Evolutionary conservation across 768 basidiomycete genomes (phyloP).

Genomic region (Leccinum sublutescens): DNA sequence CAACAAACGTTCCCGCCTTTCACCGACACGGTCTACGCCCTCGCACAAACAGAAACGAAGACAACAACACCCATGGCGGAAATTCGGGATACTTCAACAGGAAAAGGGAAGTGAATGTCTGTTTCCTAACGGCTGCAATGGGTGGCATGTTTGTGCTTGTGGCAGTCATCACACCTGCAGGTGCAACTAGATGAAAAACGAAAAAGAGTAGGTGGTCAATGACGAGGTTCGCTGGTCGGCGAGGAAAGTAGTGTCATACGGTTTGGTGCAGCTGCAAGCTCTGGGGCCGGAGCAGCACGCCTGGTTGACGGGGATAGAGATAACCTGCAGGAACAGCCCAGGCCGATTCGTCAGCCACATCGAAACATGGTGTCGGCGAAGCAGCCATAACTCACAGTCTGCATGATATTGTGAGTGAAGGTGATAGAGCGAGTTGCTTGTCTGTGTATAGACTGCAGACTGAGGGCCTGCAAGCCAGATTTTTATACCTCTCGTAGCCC

Average conservation of each 20-base stretch:
- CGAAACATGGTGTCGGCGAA: not conserved
- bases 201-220: not conserved
- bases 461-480: not conserved
- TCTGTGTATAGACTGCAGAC: not conserved
- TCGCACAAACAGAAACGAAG: not conserved
- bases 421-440: constrained; percentile 3
- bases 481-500: constrained; percentile 7
- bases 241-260: constrained; percentile 1
- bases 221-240: not conserved
- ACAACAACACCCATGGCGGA: not conserved
- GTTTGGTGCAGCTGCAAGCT: constrained; percentile 10
- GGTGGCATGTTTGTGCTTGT: constrained; percentile 9
- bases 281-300: constrained; percentile 17
- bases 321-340: not conserved
- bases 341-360: not conserved
- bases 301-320: constrained; percentile 13
- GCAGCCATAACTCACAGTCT: constrained; percentile 9
- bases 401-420: constrained; percentile 8
- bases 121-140: not conserved
- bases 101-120: not conserved
- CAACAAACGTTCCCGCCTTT: not conserved
- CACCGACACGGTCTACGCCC: not conserved
- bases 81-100: not conserved
- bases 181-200: constrained; percentile 1
- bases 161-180: constrained; percentile 20